Conservation (phyloP, 768 basidiomycete species). For the Leccinum sublutescens region DNA sequence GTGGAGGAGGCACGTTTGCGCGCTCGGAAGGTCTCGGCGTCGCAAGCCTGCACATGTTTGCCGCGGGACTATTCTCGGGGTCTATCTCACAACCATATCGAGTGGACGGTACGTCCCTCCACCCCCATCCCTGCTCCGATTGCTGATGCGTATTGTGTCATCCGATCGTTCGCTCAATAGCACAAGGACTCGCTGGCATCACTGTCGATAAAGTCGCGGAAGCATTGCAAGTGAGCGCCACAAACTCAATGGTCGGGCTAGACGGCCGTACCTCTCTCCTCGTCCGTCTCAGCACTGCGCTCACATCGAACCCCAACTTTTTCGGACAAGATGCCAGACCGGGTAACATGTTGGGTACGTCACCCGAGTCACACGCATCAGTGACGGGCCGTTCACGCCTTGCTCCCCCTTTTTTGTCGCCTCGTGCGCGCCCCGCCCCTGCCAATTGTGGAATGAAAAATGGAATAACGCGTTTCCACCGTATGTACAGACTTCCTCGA, state of each 20-base stretch:
- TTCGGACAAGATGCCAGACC: slow-evolving; percentile 77
- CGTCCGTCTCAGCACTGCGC: slow-evolving; percentile 66
- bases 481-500: slow-evolving; percentile 62
- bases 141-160: slow-evolving; percentile 12
- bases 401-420: not conserved
- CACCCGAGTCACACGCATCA: not conserved
- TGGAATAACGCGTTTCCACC: not conserved
- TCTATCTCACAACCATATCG: slow-evolving; percentile 52
- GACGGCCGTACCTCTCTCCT: slow-evolving; percentile 83
- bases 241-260: slow-evolving; percentile 88
- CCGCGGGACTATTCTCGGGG: slow-evolving; percentile 77
- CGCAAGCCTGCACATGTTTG: slow-evolving; percentile 89
- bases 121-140: not conserved
- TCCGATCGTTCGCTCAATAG: slow-evolving; percentile 38
- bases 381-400: not conserved
- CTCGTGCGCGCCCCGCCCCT: not conserved
- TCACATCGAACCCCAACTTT: slow-evolving; percentile 59
- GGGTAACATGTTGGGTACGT: slow-evolving; percentile 74
- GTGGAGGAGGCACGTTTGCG: slow-evolving; percentile 50
- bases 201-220: slow-evolving; percentile 56
- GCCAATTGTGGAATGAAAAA: not conserved
- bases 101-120: slow-evolving; percentile 68
- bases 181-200: slow-evolving; percentile 64
- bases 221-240: slow-evolving; percentile 75
- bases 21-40: slow-evolving; percentile 86